These are phyloP conservation scores for Scheffersomyces segobiensis DNA, from an alignment of 1,139 yeast species.

Conservation along the genomic window DNA sequence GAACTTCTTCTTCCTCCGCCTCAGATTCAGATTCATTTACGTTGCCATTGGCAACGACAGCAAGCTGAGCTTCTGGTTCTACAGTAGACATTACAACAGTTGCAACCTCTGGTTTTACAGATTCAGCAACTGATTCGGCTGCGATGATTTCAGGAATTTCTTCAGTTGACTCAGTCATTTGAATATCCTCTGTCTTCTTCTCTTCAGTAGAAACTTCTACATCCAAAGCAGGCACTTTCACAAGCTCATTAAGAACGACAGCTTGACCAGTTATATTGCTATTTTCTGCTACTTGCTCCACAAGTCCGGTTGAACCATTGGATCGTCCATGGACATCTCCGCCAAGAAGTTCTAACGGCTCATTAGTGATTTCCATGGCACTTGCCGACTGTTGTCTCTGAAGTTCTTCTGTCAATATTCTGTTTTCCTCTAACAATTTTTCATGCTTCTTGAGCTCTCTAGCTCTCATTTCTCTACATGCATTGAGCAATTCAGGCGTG, in stretches of 20 bases:
- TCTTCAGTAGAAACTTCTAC: neutral
- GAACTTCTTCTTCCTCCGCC: slow-evolving; percentile 23
- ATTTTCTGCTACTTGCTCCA: neutral
- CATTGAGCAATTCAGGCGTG: slow-evolving; percentile 66
- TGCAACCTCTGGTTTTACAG: slow-evolving; percentile 9
- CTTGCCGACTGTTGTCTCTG: slow-evolving; percentile 18
- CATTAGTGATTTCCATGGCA: neutral
- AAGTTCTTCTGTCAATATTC: slow-evolving; percentile 26
- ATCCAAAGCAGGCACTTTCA: neutral
- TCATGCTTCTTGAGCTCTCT: slow-evolving; percentile 65
- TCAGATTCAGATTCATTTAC: slow-evolving; percentile 13
- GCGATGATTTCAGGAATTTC: neutral
- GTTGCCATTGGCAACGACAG: neutral
- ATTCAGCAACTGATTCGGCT: slow-evolving; percentile 1
- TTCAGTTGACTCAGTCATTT: neutral
- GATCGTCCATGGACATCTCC: neutral
- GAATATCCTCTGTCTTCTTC: slow-evolving; percentile 1
- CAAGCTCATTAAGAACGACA: neutral
- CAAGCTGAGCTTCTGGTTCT: neutral
- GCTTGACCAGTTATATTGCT: neutral
- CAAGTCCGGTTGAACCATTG: neutral
- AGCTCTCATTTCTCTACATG: slow-evolving; percentile 72
- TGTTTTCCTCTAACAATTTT: slow-evolving; percentile 43
- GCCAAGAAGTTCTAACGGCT: neutral
- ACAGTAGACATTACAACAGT: neutral